Evolutionary conservation across 768 basidiomycete genomes (phyloP), one percentile per base, ranked within the genome.

Genomic region (Russula emetica): DNA sequence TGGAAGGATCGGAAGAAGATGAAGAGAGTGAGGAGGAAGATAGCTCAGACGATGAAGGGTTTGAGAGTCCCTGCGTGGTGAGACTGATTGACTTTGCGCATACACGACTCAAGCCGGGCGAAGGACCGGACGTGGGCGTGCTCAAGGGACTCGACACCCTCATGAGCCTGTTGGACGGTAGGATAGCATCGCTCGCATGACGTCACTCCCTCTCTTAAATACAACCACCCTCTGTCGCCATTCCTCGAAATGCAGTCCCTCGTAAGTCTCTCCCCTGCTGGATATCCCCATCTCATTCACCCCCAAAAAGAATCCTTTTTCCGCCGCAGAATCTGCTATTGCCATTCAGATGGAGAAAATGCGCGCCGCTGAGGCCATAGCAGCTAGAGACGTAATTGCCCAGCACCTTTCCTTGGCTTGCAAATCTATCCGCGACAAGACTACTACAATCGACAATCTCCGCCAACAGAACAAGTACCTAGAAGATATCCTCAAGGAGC

Each of bases 31-130:
- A 55, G 1, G 61, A 47, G 1, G 61, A 47, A 13, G 64, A 51
- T 9, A 32, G 53, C 36, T 51, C 34, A 0, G 61, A 40, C 30
- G 61, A 40, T 24, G 53, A 34, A 26, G 62, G 20, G n/a, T 9
- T 16, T 2, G 22, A 42, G 5, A 49, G 52, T 24, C 61, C 61
- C 5, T 66, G 49, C 54, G 77, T 79, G 16, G 79, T 97, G 64
- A 87, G 87, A 67, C 76, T 97, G 67, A 98, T 98, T 68, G 96
- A 99, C 77, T 98, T 99, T 73, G 95, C 94, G 8, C 96, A 98
- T 73, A 88, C 94, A 2, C 77, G 81, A 26, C 66, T 89, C 14
- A 79, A 75, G 8, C 82, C 84, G 0, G 92, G 88, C 0, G 70
- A 84, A 69, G 95, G 94, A 5, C 85, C 86, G 2, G 95, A 98